phyloP scores from a whole-genome alignment of 2,329 filamentous ascomycete species.

The Chalara sp. region DNA sequence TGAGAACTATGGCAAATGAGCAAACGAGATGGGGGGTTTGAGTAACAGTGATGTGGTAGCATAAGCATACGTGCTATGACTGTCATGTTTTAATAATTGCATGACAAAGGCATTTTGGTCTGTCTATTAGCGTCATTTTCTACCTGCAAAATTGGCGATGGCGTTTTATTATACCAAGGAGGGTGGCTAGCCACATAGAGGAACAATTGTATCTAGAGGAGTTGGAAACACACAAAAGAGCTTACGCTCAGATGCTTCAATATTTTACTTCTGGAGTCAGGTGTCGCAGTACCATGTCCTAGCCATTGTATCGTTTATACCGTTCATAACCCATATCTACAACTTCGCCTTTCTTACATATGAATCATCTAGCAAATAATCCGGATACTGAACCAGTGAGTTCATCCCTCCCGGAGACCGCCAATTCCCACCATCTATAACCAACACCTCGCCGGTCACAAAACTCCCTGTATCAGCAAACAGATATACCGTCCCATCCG shows the following conservation, averaged over 20 bases:
- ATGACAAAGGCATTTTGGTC: no score
- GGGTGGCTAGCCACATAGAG: neutral
- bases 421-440: conserved; percentile 53
- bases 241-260: neutral
- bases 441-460: conserved; percentile 75
- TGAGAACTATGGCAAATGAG: no score
- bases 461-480: conserved; percentile 83
- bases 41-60: no score
- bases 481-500: conserved; percentile 84
- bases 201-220: neutral
- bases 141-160: no score
- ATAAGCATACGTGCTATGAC: no score
- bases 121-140: no score
- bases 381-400: conserved; percentile 18
- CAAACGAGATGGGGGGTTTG: no score
- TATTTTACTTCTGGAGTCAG: neutral
- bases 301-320: no score
- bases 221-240: neutral
- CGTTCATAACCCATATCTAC: neutral
- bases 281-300: no score
- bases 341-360: conserved; percentile 13
- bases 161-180: neutral
- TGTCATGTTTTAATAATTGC: no score
- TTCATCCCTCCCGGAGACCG: conserved; percentile 16
- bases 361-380: conserved; percentile 20